A percentile compares a stretch with the other conserved stretches of the same genome.
Conservation (phyloP, 2,329 filamentous ascomycete genomes). For the Venturia carpophila region DNA sequence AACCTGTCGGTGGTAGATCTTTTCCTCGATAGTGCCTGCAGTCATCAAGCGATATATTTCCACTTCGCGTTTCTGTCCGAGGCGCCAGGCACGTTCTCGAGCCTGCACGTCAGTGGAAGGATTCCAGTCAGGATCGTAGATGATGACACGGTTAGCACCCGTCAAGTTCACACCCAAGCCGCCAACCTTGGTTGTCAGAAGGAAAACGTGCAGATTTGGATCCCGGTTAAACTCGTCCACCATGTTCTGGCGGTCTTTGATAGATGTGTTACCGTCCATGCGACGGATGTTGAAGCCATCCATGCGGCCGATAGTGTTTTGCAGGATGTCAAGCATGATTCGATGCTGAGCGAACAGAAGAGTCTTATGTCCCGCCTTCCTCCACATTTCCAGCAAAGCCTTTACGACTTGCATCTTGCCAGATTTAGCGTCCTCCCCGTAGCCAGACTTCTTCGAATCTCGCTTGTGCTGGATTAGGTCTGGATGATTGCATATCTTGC, state of each 20-base stretch:
- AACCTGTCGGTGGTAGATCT: slow-evolving; percentile 97
- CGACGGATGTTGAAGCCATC: slow-evolving; percentile 68
- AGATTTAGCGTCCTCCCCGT: slow-evolving; percentile 70
- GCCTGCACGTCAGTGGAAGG: slow-evolving; percentile 94
- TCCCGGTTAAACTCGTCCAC: slow-evolving; percentile 90
- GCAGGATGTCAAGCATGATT: slow-evolving; percentile 91
- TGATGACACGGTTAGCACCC: slow-evolving; percentile 90
- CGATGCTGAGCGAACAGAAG: slow-evolving; percentile 87
- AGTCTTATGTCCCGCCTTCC: slow-evolving; percentile 85
- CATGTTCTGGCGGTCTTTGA: slow-evolving; percentile 78
- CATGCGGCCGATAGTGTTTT: slow-evolving; percentile 65
- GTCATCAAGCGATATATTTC: slow-evolving; percentile 98
- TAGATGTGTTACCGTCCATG: slow-evolving; percentile 89
- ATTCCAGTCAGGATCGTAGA: slow-evolving; percentile 98
- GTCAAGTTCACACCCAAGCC: slow-evolving; percentile 91
- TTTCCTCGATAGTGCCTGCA: slow-evolving; percentile 95
- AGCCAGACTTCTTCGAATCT: slow-evolving; percentile 53
- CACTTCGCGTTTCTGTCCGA: slow-evolving; percentile 91
- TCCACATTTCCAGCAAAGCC: slow-evolving; percentile 80
- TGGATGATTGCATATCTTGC: slow-evolving; percentile 97
- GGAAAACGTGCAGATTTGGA: slow-evolving; percentile 72
- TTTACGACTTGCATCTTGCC: slow-evolving; percentile 96
- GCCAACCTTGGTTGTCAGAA: slow-evolving; percentile 92
- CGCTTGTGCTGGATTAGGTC: slow-evolving; percentile 68
- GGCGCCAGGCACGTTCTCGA: slow-evolving; percentile 86